phyloP scores from a whole-genome alignment of 768 basidiomycete genomes.

The Clitopilus passeckerianus region DNA sequence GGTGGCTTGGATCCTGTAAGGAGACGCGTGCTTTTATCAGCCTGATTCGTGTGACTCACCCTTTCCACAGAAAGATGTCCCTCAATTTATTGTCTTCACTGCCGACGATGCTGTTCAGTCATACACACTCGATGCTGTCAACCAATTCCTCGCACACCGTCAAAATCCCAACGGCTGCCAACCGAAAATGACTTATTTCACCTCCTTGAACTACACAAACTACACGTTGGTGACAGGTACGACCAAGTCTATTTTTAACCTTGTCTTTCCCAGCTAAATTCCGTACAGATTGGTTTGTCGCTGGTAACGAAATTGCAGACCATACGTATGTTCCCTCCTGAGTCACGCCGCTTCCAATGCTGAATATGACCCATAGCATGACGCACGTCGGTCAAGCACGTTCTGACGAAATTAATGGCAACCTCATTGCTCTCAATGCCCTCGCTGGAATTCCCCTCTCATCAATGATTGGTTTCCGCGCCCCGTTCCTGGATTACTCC shows the following conservation, averaged over 20 bases:
- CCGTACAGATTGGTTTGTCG: slow-evolving; percentile 65
- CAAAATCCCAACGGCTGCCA: slow-evolving; percentile 73
- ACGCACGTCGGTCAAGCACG: slow-evolving; percentile 68
- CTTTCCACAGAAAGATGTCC: slow-evolving; percentile 43
- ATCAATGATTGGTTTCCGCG: slow-evolving; percentile 68
- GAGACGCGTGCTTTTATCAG: slow-evolving; percentile 5
- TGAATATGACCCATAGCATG: slow-evolving; percentile 43
- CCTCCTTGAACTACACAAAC: slow-evolving; percentile 69
- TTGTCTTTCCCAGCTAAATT: neutral
- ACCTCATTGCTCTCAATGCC: slow-evolving; percentile 73
- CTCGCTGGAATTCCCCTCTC: slow-evolving; percentile 71
- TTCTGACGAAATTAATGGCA: slow-evolving; percentile 67
- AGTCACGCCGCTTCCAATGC: neutral
- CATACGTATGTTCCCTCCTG: slow-evolving; percentile 47
- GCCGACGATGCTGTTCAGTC: slow-evolving; percentile 76
- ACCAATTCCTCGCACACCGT: slow-evolving; percentile 70
- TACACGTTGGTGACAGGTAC: slow-evolving; percentile 63
- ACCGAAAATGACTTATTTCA: slow-evolving; percentile 76
- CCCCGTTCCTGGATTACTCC: slow-evolving; percentile 68
- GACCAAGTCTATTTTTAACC: slow-evolving; percentile 4
- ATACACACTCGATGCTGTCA: slow-evolving; percentile 70
- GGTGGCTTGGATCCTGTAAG: slow-evolving; percentile 64
- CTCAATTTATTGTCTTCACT: slow-evolving; percentile 68
- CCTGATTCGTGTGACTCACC: slow-evolving; percentile 1
- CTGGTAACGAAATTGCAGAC: slow-evolving; percentile 81